phyloP scores from a whole-genome alignment of 2,329 filamentous ascomycete genomes.

The Talaromyces atroroseus region DNA sequence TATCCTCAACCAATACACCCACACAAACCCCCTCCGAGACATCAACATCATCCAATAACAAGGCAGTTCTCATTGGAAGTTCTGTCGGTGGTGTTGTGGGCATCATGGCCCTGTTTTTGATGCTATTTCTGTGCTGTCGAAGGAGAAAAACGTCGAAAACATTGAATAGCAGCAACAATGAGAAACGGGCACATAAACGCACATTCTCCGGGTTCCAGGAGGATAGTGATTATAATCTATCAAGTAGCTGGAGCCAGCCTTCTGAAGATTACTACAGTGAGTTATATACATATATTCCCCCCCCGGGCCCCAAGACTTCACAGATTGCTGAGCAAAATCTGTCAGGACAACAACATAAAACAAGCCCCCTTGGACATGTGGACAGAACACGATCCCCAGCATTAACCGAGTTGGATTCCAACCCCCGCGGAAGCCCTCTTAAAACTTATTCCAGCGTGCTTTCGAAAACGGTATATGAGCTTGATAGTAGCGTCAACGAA shows the following conservation, averaged over 20 bases:
- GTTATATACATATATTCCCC: not conserved
- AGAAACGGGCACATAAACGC: not conserved
- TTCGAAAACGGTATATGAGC: conserved; percentile 3
- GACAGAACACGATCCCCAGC: conserved; percentile 4
- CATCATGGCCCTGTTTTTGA: conserved; percentile 10
- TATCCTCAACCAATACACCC: not conserved
- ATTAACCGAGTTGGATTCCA: conserved; percentile 1
- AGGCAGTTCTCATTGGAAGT: conserved; percentile 22
- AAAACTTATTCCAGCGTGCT: not conserved
- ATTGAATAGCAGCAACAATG: not conserved
- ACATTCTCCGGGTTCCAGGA: not conserved
- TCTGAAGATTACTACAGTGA: conserved; percentile 1
- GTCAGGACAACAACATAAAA: not conserved
- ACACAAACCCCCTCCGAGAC: not conserved
- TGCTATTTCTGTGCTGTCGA: conserved; percentile 17
- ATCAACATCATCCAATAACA: not conserved
- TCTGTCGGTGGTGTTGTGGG: conserved; percentile 16
- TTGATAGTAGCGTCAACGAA: conserved; percentile 1
- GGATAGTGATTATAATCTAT: not conserved
- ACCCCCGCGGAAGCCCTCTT: not conserved
- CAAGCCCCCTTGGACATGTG: not conserved
- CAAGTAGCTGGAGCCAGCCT: not conserved
- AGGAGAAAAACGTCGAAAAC: conserved; percentile 14
- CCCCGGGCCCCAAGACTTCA: not conserved
- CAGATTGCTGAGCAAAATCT: not conserved